A percentile compares a stretch with the other conserved stretches of the same genome.
Conservation (phyloP, 2,329 filamentous ascomycete species). For the Colletotrichum costaricense region DNA sequence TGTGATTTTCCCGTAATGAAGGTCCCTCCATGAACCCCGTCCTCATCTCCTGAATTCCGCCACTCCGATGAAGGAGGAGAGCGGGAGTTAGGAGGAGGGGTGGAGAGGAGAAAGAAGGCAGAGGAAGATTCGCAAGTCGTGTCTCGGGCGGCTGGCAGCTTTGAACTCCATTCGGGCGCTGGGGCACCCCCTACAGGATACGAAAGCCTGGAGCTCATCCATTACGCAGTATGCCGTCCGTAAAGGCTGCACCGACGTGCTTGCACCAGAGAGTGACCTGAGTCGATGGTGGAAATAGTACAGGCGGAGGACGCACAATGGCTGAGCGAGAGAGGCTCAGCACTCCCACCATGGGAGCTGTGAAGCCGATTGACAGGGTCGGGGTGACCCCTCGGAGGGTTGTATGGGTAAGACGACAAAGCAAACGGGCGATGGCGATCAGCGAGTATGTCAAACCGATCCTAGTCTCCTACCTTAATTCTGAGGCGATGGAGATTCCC, state of each 20-base stretch:
- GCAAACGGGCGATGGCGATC: constrained; percentile 25
- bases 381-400: constrained; percentile 10
- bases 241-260: not conserved
- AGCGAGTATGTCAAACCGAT: constrained; percentile 13
- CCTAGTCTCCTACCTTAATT: constrained; percentile 31
- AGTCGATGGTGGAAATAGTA: not conserved
- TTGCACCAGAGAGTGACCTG: not conserved
- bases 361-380: not conserved
- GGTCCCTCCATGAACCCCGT: constrained; percentile 4
- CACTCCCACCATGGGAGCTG: not conserved
- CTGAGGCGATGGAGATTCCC: constrained; percentile 1
- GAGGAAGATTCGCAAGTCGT: not conserved
- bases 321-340: not conserved
- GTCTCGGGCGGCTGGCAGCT: not conserved
- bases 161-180: not conserved
- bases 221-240: not conserved
- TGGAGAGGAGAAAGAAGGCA: not conserved
- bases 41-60: constrained; percentile 29
- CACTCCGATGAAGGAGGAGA: constrained; percentile 26
- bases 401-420: constrained; percentile 19
- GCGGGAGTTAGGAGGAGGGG: constrained; percentile 13
- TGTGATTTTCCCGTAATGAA: constrained; percentile 10
- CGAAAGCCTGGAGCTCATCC: not conserved
- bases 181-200: not conserved
- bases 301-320: constrained; percentile 4